Evolutionary conservation across 2,329 filamentous ascomycete species (phyloP).

Genomic region (Ophiocordyceps polyrhachis-furcata): DNA sequence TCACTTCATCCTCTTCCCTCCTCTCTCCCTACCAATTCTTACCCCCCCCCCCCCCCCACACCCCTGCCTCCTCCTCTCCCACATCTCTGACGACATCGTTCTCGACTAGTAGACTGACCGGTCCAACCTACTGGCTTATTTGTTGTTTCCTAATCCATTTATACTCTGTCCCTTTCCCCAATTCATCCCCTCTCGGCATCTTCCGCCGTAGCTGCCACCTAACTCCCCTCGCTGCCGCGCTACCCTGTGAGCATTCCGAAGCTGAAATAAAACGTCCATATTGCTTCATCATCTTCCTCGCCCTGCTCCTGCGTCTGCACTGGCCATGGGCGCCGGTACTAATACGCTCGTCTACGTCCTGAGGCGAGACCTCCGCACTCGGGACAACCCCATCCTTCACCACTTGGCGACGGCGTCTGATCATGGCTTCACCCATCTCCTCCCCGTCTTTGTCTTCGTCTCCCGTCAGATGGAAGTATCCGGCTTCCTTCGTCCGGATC

Average conservation of each 20-base stretch:
- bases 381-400: constrained; percentile 58
- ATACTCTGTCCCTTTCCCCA: neutral
- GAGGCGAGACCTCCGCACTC: constrained; percentile 51
- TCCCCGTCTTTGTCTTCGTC: constrained; percentile 52
- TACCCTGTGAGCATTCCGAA: neutral
- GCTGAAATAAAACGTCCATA: neutral
- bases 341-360: constrained; percentile 52
- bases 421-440: constrained; percentile 45
- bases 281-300: neutral
- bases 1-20: neutral
- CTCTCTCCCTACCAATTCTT: neutral
- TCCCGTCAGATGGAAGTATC: constrained; percentile 57
- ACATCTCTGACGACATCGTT: constrained; percentile 3
- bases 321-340: constrained; percentile 12
- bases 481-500: constrained; percentile 42
- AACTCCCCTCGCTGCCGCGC: too few relatives aligned
- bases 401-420: constrained; percentile 26
- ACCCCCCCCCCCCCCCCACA: neutral
- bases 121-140: neutral
- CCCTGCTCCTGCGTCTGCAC: neutral
- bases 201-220: neutral
- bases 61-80: neutral
- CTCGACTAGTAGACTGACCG: neutral
- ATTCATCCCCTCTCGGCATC: neutral
- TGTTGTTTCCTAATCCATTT: neutral